Evolutionary conservation across 345 rosid species (phyloP).

Genomic region (Raphanus sativus): DNA sequence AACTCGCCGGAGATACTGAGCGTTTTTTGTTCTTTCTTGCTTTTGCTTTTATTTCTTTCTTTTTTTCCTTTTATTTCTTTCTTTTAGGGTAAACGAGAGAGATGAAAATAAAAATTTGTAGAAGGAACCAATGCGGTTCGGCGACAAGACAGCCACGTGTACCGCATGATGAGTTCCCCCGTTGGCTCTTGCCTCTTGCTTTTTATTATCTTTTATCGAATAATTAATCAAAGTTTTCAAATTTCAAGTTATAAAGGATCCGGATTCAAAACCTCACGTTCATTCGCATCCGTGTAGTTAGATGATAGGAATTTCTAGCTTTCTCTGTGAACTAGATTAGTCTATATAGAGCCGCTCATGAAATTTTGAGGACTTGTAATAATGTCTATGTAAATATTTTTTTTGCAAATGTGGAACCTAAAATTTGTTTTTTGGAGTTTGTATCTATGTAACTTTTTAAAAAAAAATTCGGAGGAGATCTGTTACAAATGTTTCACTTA

Average conservation of each 20-base stretch:
- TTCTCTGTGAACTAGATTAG: too few relatives aligned
- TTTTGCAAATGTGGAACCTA: too few relatives aligned
- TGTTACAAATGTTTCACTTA: too few relatives aligned
- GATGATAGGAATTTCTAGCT: too few relatives aligned
- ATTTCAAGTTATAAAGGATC: background rate
- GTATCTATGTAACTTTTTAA: too few relatives aligned
- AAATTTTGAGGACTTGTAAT: too few relatives aligned
- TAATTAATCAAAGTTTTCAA: background rate
- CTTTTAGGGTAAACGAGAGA: constrained; percentile 9
- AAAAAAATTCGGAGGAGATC: too few relatives aligned
- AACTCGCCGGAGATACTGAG: constrained; percentile 31
- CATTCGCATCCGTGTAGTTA: too few relatives aligned
- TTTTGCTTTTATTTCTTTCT: background rate
- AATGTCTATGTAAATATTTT: too few relatives aligned
- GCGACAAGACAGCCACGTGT: constrained; percentile 4
- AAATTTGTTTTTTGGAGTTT: too few relatives aligned
- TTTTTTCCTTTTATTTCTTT: background rate
- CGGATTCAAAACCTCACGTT: too few relatives aligned
- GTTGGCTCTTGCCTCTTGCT: background rate
- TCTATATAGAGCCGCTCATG: too few relatives aligned
- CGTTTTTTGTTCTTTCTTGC: background rate
- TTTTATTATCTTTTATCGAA: background rate
- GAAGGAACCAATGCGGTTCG: background rate
- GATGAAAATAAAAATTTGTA: background rate
- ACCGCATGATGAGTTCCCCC: background rate